Evolutionary conservation across 495 filamentous ascomycete species (phyloP).

Genomic region (Monascus purpureus): DNA sequence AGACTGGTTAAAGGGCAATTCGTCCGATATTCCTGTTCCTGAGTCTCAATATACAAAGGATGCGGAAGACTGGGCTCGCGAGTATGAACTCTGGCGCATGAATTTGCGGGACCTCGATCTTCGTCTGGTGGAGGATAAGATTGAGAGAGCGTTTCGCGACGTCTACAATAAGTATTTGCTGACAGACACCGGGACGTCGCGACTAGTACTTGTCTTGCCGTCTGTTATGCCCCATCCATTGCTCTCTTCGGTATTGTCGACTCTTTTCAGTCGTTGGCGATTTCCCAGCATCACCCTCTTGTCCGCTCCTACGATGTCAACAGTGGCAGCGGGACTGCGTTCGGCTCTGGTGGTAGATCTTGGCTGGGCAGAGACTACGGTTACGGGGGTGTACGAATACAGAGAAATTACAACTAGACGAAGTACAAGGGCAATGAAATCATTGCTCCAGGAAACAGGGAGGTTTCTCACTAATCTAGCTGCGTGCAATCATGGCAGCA

Average conservation of each 20-base stretch:
- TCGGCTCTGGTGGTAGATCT: conserved; percentile 74
- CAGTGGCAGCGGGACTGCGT: conserved; percentile 69
- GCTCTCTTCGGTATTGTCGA: conserved; percentile 57
- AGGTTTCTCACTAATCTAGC: conserved; percentile 40
- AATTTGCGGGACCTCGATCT: conserved; percentile 62
- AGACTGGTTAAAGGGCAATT: conserved; percentile 37
- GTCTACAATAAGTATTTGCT: conserved; percentile 78
- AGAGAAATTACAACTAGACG: conserved; percentile 55
- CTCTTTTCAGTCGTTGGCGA: conserved; percentile 66
- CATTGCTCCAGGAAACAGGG: conserved; percentile 53
- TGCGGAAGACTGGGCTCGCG: conserved; percentile 49
- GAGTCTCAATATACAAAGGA: conserved; percentile 16
- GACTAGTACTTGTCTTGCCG: conserved; percentile 61
- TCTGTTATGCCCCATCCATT: conserved; percentile 66
- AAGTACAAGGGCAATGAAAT: conserved; percentile 59
- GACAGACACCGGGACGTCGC: conserved; percentile 56
- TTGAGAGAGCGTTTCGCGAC: conserved; percentile 71
- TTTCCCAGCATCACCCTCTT: conserved; percentile 71
- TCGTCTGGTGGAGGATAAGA: conserved; percentile 70
- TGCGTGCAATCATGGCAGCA: conserved; percentile 3
- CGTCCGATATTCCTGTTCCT: conserved; percentile 4
- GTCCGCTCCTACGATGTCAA: conserved; percentile 53
- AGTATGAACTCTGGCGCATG: conserved; percentile 69
- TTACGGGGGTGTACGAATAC: conserved; percentile 78
- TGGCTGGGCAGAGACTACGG: conserved; percentile 77